Base-by-base conservation (phyloP, 352 stramenopile genomes). In the Phytophthora cryptogea region DNA sequence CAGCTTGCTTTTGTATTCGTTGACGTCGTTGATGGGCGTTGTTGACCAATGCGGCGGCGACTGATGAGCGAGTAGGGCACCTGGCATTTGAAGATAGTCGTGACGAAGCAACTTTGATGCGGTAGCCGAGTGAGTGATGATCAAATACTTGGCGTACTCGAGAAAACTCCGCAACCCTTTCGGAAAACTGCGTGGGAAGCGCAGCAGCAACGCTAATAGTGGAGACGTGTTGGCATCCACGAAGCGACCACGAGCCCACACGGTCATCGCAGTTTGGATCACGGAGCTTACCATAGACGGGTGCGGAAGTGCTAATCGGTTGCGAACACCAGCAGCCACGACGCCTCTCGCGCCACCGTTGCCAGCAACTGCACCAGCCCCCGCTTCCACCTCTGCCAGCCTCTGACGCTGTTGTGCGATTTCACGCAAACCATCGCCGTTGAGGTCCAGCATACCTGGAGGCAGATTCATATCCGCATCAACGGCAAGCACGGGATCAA, bases 61-160 rank as follows among this genome's bases (percentile, higher is more conserved):
- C 14, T 36, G 33, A 44, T 33, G 43, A 55, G 37, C 17, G 42
- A 72, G 51, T 3, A 54, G 20, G 50, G 46, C 53, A 6, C n/a
- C 54, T 46, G 60, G n/a, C 32, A 40, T 68, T 23, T 59, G 50
- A 23, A 90, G 47, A 32, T 78, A 90, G 20, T 76, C 60, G 53
- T 94, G 84, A 13, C 70, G 52, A n/a, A 92, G 68, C 37, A 92
- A 39, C 13, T 68, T 72, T 0, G 44, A 52, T 14, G 78, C 72
- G 5, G 66, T 77, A n/a, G 64, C 54, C 1, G 71, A 59, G 37
- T 78, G 70, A 0, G 61, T 74, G 30, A 75, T 72, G 1, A 75
- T 51, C 8, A 91, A 52, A 46, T 78, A 92, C 50, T 79, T 83
- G 17, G 73, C 75, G 63, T 86, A 91, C 53, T 94, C 82, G 33